These are phyloP conservation scores for Fragilariopsis cylindrus DNA, from an alignment of 108 stramenopile species.

Conservation along the genomic window DNA sequence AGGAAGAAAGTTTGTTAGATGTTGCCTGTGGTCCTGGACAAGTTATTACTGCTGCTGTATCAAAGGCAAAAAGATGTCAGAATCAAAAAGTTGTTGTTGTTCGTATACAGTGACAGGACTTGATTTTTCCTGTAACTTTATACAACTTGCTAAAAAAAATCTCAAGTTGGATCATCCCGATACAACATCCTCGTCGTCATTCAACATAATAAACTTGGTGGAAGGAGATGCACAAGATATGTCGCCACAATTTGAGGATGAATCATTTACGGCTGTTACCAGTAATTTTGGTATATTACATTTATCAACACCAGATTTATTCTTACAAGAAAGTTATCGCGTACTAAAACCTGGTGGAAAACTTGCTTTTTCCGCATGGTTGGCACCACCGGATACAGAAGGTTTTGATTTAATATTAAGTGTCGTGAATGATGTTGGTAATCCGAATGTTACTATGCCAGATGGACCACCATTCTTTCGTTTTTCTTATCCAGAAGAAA, in stretches of 20 bases:
- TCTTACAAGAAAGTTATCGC: slow-evolving; percentile 11
- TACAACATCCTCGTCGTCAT: not conserved
- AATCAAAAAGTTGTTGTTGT: not conserved
- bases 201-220: not conserved
- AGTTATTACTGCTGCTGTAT: not conserved
- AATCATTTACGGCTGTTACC: not conserved
- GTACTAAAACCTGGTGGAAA: slow-evolving; percentile 19
- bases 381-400: not conserved
- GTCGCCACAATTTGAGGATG: not conserved
- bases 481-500: not conserved
- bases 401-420: not conserved
- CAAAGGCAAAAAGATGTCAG: not conserved
- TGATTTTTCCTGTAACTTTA: slow-evolving; percentile 11
- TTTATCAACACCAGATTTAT: not conserved
- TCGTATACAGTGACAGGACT: not conserved
- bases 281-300: slow-evolving; percentile 9
- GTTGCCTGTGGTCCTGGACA: slow-evolving; percentile 11
- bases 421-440: not conserved
- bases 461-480: slow-evolving; percentile 13
- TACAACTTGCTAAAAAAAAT: not conserved
- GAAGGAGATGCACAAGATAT: not conserved
- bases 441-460: not conserved
- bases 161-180: not conserved
- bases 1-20: not conserved
- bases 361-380: slow-evolving; percentile 14